These are phyloP conservation scores for Aureobasidium zeae DNA, from an alignment of 2,329 filamentous ascomycete genomes.

Conservation along the genomic window DNA sequence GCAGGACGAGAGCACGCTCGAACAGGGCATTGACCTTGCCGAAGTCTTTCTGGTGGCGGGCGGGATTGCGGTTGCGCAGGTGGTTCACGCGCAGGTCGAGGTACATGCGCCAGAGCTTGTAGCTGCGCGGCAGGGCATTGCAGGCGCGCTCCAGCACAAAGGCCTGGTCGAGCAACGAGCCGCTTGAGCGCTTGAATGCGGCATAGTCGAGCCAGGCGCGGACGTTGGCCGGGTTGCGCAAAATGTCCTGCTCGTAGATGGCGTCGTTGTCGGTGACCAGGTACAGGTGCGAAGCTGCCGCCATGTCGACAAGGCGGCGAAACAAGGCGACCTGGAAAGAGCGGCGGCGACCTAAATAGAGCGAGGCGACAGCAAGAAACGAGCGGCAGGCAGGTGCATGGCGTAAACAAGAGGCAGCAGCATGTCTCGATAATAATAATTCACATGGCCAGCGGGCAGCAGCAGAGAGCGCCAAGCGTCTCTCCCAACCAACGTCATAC, in stretches of 20 bases:
- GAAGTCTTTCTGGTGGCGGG: slow-evolving; percentile 69
- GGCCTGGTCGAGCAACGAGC: slow-evolving; percentile 74
- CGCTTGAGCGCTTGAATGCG: slow-evolving; percentile 81
- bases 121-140: slow-evolving; percentile 79
- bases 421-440: no score
- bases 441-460: slow-evolving; percentile 2
- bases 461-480: no score
- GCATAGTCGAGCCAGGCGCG: slow-evolving; percentile 95
- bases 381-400: no score
- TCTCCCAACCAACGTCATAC: not conserved
- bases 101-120: slow-evolving; percentile 99
- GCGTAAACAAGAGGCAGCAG: no score
- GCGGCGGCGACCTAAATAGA: no score
- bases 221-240: slow-evolving; percentile 73
- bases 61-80: slow-evolving; percentile 65
- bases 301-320: slow-evolving; percentile 18
- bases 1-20: slow-evolving; percentile 79
- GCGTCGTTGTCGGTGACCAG: slow-evolving; percentile 74
- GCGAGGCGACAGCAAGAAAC: no score
- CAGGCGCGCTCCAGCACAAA: slow-evolving; percentile 86
- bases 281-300: slow-evolving; percentile 27
- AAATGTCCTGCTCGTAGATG: slow-evolving; percentile 91
- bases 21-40: slow-evolving; percentile 92
- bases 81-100: slow-evolving; percentile 67
- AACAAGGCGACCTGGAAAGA: no score